Evolutionary conservation across 2,329 filamentous ascomycete genomes (phyloP), one percentile per base, ranked within the genome.

Genomic region (Alternaria arborescens): DNA sequence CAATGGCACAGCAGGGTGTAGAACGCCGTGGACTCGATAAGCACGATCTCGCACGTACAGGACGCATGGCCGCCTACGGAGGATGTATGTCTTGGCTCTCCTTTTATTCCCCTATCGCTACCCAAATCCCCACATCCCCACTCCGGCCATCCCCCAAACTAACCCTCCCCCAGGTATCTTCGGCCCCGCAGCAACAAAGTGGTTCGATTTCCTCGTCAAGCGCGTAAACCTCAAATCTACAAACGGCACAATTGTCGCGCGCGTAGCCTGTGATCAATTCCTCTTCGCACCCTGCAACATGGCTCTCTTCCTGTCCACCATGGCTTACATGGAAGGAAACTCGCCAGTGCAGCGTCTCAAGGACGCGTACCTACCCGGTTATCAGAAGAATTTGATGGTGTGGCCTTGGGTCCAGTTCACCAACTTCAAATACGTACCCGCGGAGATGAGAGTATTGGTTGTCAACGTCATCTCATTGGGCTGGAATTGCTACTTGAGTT

Each of bases 1-100:
- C 91, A 62, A 89, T 96, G 68, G 93, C 95, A 38, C 95, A 99
- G 81, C 94, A 98, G 81, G 84, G 88, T 36, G 91, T 99, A 61
- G 94, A 98, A 82, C 89, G 88, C 78, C 89, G 86, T 73, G 94
- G 93, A 18, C 68, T 91, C 26, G 81, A 89, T 69, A 90, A 91
- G 67, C 94, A 99, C 78, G 81, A 92, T 70, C 72, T 88, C 38
- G 81, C 82, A 28, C 87, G 92, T 54, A 94, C 91, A 30, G 89
- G 85, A 11, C 89, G 92, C 71, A 95, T 96, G 92, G 88, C 88
- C 43, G 81, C 90, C 61, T 95, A 95, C 77, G 92, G 92, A 65
- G 91, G 91, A 66, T 83, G 89, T 91, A 81, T 74, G 86, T 83
- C 58, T 52, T 24, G 14, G 16, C n/a, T 7, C 10, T 24, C 18